Base-by-base conservation (phyloP, 768 basidiomycete genomes). In the Xerocomellus chrysenteron region DNA sequence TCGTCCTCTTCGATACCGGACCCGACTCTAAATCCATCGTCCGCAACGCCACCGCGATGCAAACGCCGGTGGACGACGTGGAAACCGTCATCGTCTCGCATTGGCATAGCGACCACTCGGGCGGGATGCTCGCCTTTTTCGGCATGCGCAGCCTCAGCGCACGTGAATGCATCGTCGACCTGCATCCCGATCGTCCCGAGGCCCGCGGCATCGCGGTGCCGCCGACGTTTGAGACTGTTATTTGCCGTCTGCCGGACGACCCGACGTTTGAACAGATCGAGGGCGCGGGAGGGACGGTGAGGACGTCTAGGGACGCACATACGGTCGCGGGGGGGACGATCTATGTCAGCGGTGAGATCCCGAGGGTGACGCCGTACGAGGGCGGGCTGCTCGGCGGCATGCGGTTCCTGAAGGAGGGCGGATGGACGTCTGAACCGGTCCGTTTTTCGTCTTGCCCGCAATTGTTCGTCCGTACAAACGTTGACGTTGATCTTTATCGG, bases 1-100 rank as follows among this genome's bases (percentile, higher is more conserved):
- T 79, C n/a, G 84, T 83, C 16, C 78, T 94, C 36, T 92, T 94
- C 66, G 92, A 94, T 72, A 86, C 89, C 16, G 92, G 92, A 0
- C 92, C 92, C 10, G 92, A 94, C 65, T 82, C 83, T 16, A 76
- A 75, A 24, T 85, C 87, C 28, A 83, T 94, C 59, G 80, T 84
- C n/a, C 84, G 89, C 49, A 94, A 93, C 70, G 68, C 85, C 26
- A 70, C 70, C 6, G 82, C 85, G 4, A 77, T 94, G 77, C 75
- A 83, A 21, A 66, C 83, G 1, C 79, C 81, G 2, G 69, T 83
- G 10, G 73, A 78, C 35, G 69, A 75, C 39, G 76, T 94, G 61
- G 80, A 82, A 37, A 79, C 84, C 30, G 74, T 92, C 41, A 74
- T 91, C 36, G 79, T 83, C n/a, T 91, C 88, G 28, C 83, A 90